phyloP scores from a whole-genome alignment of 352 stramenopile genomes.

The Pythium dissotocum region DNA sequence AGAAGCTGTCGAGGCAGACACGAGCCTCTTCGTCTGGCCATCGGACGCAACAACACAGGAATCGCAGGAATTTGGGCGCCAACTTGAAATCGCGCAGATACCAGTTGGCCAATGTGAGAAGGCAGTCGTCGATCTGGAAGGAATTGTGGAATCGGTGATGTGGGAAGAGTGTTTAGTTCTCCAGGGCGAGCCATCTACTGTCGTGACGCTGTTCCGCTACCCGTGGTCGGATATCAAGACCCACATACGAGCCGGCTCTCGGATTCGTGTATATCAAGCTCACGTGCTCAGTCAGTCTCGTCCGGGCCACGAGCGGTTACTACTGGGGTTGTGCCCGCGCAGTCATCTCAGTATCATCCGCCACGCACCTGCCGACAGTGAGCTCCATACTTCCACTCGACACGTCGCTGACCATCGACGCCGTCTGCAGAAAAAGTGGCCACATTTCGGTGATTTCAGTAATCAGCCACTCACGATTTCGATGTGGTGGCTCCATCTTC shows the following conservation, averaged over 20 bases:
- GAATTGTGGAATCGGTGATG: slow-evolving; percentile 15
- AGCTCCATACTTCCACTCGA: background rate
- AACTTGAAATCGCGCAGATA: background rate
- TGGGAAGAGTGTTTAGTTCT: slow-evolving; percentile 31
- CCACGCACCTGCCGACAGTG: slow-evolving; percentile 4
- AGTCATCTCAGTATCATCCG: slow-evolving; percentile 15
- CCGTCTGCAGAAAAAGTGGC: slow-evolving; percentile 24
- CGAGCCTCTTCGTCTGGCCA: slow-evolving; percentile 12
- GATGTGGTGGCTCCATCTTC: slow-evolving; percentile 32
- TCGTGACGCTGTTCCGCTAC: slow-evolving; percentile 24
- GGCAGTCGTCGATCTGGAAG: slow-evolving; percentile 13
- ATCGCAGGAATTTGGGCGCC: background rate
- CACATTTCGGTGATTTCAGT: slow-evolving; percentile 25
- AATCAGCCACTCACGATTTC: slow-evolving; percentile 17
- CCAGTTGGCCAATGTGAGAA: background rate
- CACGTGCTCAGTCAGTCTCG: slow-evolving; percentile 11
- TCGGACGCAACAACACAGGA: background rate
- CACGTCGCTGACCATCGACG: background rate
- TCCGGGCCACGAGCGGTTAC: background rate
- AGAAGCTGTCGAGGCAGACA: background rate
- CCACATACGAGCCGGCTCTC: slow-evolving; percentile 14
- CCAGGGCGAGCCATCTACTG: background rate
- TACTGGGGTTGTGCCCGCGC: slow-evolving; percentile 21
- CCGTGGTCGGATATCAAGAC: slow-evolving; percentile 19
- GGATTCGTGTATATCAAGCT: slow-evolving; percentile 14